A percentile compares a stretch with the other conserved stretches of the same genome.
Evolutionary conservation across 441 rosid species (phyloP).

Genomic region (Adansonia rubrostipa): DNA sequence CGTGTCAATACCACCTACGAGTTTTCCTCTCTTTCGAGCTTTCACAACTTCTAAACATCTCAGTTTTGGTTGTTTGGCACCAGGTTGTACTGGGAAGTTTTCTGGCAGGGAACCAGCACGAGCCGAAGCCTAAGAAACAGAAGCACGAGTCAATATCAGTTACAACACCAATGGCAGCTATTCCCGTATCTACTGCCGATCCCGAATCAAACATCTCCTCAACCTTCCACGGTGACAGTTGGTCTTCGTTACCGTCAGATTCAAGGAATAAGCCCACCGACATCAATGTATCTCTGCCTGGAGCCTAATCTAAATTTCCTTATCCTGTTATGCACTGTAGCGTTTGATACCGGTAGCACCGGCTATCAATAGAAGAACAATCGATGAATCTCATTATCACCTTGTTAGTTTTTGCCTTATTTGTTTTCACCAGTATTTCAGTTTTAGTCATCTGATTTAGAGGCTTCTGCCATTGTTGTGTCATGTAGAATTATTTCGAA

Average conservation of each 20-base stretch:
- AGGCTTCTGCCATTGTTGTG: constrained; percentile 43
- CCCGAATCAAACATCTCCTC: constrained; percentile 48
- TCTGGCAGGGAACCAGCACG: constrained; percentile 81
- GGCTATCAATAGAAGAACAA: constrained; percentile 21
- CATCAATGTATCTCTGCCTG: constrained; percentile 61
- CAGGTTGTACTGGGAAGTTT: constrained; percentile 97
- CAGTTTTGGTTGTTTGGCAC: constrained; percentile 16
- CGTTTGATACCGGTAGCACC: constrained; percentile 35
- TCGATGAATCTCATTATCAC: constrained; percentile 26
- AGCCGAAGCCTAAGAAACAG: constrained; percentile 79
- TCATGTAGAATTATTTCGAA: constrained; percentile 47
- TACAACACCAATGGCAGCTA: constrained; percentile 49
- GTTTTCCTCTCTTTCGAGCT: background rate
- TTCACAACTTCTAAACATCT: background rate
- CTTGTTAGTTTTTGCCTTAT: background rate
- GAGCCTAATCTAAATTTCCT: constrained; percentile 31
- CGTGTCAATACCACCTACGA: background rate
- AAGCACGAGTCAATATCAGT: constrained; percentile 53
- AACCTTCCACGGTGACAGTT: constrained; percentile 56
- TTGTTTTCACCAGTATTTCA: constrained; percentile 30
- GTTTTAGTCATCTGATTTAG: constrained; percentile 37
- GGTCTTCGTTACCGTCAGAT: constrained; percentile 71
- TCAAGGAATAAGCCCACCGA: constrained; percentile 64
- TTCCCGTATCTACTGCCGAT: constrained; percentile 70
- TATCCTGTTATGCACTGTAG: background rate